Evolutionary conservation across 176 grass and related monocot species (phyloP), one percentile per base, ranked within the genome.

Genomic region (Ensete ventricosum): DNA sequence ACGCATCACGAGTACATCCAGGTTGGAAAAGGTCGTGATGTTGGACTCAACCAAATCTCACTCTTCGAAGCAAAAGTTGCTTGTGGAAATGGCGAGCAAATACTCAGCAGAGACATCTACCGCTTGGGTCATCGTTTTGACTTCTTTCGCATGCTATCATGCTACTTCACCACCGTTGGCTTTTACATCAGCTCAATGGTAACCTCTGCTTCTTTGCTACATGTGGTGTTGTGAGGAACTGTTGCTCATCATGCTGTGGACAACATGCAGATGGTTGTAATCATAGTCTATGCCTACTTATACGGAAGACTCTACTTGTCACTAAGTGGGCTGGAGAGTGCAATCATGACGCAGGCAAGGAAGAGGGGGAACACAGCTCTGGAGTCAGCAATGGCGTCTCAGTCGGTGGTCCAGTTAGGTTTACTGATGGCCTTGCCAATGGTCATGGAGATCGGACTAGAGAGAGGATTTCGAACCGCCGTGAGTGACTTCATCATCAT

Each of bases 1-100:
- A 97, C 90, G 52, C 90, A 97, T 86, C 90, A 93, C 74, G 93
- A 97, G 79, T 97, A 97, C 75, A 88, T 97, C 85, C 93, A 97
- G 88, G 90, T 97, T 88, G 90, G 93, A 74, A 97, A 97, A 81
- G 93, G 93, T 74, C 88, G 85, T 75, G 90, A 97, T 81, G 93
- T 90, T n/a, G 88, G 90, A 84, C 90, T 97, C 60, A 97, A 97
- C 68, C 93, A 97, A 73, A 97, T 97, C 53, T 97, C 93, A 72
- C 24, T 92, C 55, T 96, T 96, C 63, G 93, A 96, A 71, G 89
- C 93, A 2, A 96, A 90, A 72, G 84, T 96, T 74, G 93, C 93
- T 60, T 86, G 89, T 77, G 89, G 89, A 55, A 96, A 90, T 20
- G 93, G 93, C 1, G 93, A 96, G 34, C 89, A 96, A 20, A 92